Evolutionary conservation across 495 filamentous ascomycete genomes (phyloP), one percentile per base, ranked within the genome.

Genomic region (Aspergillus olivimuriae): DNA sequence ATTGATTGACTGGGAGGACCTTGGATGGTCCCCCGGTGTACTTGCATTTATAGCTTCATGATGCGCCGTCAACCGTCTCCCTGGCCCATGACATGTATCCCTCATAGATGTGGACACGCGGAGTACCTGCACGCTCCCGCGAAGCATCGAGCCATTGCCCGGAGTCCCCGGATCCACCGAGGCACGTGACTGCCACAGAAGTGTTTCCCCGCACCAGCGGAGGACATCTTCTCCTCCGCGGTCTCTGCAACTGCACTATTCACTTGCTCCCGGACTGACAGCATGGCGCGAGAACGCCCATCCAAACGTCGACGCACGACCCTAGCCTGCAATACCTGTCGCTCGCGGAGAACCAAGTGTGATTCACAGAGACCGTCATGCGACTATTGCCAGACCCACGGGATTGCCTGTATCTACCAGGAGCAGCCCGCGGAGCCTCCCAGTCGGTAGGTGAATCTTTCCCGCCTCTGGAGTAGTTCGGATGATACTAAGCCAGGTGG

Each of bases 361-460:
- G 43, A 46, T 46, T n/a, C 20, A 14, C 43, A 46, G 15, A 22
- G 43, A 39, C 43, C 43, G 22, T 32, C 14, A 4, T 46, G 43
- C 23, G n/a, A 9, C 35, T 24, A 22, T 12, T 46, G 43, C 16
- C 32, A 21, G 6, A 31, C 18, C 14, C 43, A 24, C n/a, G 43
- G 43, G 22, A 14, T 46, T 2, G 21, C 16, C 16, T 46, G 43
- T 24, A 30, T 35, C 43, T 46, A 46, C 43, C 43, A 46, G 24
- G 22, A 35, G 43, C 43, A 17, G 18, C 43, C 33, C 2, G 2
- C 16, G 33, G 33, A 35, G 33, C 33, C 33, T 15, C 33, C 33
- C 33, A 35, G 33, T 16, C 33, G 33, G 33, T 35, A 35, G 2
- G 33, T n/a, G n/a, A n/a, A n/a, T n/a, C n/a, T 15, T 2, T 15